Evolutionary conservation across 345 rosid genomes (phyloP).

Genomic region (Crucihimalaya himalaica): DNA sequence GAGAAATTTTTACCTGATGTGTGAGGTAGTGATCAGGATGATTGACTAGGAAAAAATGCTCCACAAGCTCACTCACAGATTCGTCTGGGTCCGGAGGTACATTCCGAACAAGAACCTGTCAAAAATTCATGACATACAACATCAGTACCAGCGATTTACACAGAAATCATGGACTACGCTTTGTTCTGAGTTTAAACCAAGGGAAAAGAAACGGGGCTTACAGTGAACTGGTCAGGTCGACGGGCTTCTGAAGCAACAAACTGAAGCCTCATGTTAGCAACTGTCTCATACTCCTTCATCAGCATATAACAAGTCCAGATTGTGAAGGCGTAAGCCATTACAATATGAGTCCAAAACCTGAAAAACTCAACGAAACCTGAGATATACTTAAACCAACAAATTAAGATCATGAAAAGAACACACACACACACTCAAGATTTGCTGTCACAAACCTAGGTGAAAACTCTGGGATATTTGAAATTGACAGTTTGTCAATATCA

Average conservation of each 20-base stretch:
- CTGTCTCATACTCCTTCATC: constrained; percentile 74
- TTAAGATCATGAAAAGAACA: not conserved
- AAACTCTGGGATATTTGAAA: constrained; percentile 68
- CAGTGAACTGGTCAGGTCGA: constrained; percentile 92
- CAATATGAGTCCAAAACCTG: constrained; percentile 84
- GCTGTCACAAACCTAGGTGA: constrained; percentile 59
- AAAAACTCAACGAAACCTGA: not conserved
- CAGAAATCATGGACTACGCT: not conserved
- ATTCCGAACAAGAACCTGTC: constrained; percentile 78
- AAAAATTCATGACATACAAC: not conserved
- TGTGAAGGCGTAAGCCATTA: constrained; percentile 83
- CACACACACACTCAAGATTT: not conserved
- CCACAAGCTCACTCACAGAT: constrained; percentile 79
- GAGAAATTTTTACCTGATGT: constrained; percentile 53
- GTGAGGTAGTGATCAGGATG: constrained; percentile 79
- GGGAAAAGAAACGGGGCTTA: constrained; percentile 36
- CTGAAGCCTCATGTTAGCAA: constrained; percentile 81
- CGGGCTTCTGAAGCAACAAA: constrained; percentile 81
- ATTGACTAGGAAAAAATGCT: constrained; percentile 83
- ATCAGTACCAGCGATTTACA: not conserved
- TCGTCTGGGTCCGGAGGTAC: constrained; percentile 81
- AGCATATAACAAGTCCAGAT: constrained; percentile 88
- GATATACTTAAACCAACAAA: not conserved
- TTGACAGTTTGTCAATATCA: constrained; percentile 85
- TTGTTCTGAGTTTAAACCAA: not conserved